Conservation (phyloP, 2,329 filamentous ascomycete species). For the Ascochyta lentis region DNA sequence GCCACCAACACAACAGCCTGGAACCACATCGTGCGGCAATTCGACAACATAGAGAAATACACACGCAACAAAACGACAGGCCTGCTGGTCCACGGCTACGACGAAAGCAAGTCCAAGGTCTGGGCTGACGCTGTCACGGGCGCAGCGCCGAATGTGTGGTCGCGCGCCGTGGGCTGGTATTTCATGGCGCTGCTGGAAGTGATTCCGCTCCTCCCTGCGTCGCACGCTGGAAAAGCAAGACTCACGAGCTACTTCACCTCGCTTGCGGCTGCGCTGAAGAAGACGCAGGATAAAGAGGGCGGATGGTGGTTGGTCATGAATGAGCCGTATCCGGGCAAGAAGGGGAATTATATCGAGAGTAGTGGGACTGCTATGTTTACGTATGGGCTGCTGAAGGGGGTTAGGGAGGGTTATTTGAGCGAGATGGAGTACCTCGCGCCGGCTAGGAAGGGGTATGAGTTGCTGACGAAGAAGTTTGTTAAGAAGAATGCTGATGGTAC, state of each 20-base stretch:
- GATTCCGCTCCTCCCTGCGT: conserved; percentile 50
- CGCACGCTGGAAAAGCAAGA: conserved; percentile 38
- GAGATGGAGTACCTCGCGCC: conserved; percentile 39
- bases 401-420: conserved; percentile 22
- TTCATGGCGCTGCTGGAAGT: conserved; percentile 50
- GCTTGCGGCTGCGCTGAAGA: conserved; percentile 49
- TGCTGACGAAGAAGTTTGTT: conserved; percentile 52
- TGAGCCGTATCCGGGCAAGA: conserved; percentile 47
- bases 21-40: conserved; percentile 43
- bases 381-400: conserved; percentile 30
- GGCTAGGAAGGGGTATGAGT: conserved; percentile 50
- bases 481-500: conserved; percentile 52
- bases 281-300: conserved; percentile 50
- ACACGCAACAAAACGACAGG: conserved; percentile 23
- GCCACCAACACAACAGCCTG: conserved; percentile 43
- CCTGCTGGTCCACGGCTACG: conserved; percentile 34
- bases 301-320: conserved; percentile 65
- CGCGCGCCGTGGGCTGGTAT: conserved; percentile 36
- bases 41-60: conserved; percentile 28
- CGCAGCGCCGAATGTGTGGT: conserved; percentile 33
- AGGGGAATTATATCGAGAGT: conserved; percentile 65
- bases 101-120: conserved; percentile 29
- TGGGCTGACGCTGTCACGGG: conserved; percentile 34
- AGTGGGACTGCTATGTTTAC: conserved; percentile 60
- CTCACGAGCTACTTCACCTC: conserved; percentile 47